Evolutionary conservation across 805 yeast species (phyloP), one percentile per base, ranked within the genome.

Genomic region (Ogataea allantospora): DNA sequence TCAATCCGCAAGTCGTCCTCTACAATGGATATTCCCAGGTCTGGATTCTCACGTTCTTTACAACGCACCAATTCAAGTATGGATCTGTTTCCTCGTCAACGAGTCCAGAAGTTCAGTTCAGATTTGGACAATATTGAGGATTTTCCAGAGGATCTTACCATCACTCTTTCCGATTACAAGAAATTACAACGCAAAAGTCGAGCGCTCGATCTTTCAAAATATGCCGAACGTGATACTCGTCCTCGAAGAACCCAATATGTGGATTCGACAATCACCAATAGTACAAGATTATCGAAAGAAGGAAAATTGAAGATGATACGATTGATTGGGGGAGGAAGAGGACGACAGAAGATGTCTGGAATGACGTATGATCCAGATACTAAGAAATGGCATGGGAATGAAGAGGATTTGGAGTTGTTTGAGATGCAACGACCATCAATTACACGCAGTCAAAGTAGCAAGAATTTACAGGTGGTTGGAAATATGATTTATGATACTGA

Each of bases 321-420:
- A 18, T 51, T 61, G 0, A 40, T 60, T 41, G 60, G 59, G 4
- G 54, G 46, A 21, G 50, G 46, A 15, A 47, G 46, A 27, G 38
- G 54, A 3, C 50, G 48, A 29, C 56, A 57, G 34, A 53, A 51
- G 6, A 40, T 56, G 27, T 66, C 67, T 4, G 63, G 64, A 25
- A 78, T 81, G 80, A 65, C 63, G 31, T 81, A 67, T 50, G 78
- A 81, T 46, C 71, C 80, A 1, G 57, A 58, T 11, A 63, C 68
- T 32, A 65, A 66, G 47, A 62, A 64, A 30, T 81, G 87, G 88
- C 80, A 75, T 48, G 86, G 86, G 4, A 80, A 80, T 49, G 83
- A 80, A 26, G 70, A 67, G 20, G 84, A 78, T 15, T 56, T 78
- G 32, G 48, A 66, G 22, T 64, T 69, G 27, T 80, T 80, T 53